These are phyloP conservation scores for Chalciporus piperatus DNA, from an alignment of 768 basidiomycete genomes.

Conservation along the genomic window DNA sequence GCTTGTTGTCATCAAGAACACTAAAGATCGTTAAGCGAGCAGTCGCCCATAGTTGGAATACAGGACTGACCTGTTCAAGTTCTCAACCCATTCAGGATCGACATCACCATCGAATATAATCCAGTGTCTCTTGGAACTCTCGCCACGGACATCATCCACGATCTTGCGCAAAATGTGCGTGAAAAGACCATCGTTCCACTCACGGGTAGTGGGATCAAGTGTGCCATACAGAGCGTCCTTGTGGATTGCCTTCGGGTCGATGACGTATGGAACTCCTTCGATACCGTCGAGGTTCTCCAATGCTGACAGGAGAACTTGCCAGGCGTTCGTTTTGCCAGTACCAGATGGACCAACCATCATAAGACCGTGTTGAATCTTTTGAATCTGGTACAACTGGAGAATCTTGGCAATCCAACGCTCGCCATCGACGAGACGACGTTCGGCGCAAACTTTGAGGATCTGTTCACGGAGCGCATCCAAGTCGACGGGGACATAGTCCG, in stretches of 20 bases:
- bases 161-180: slow-evolving; percentile 97
- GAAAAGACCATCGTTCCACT: slow-evolving; percentile 99
- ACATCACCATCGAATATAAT: slow-evolving; percentile 99
- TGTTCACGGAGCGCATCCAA: slow-evolving; percentile 81
- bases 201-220: slow-evolving; percentile 92
- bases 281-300: slow-evolving; percentile 87
- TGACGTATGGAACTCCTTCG: slow-evolving; percentile 93
- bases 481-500: slow-evolving; percentile 87
- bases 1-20: slow-evolving; percentile 97
- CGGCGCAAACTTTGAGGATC: slow-evolving; percentile 82
- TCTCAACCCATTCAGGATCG: slow-evolving; percentile 99
- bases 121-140: slow-evolving; percentile 96
- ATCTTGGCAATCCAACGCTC: slow-evolving; percentile 95
- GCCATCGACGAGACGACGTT: slow-evolving; percentile 81
- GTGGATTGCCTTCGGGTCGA: slow-evolving; percentile 98
- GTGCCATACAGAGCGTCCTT: slow-evolving; percentile 98
- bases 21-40: slow-evolving; percentile 40
- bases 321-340: slow-evolving; percentile 94
- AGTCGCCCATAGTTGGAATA: not conserved
- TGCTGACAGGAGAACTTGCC: slow-evolving; percentile 90
- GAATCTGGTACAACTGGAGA: slow-evolving; percentile 96
- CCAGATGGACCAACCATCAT: slow-evolving; percentile 99
- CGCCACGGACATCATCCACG: slow-evolving; percentile 97
- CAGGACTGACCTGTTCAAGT: slow-evolving; percentile 83
- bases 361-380: slow-evolving; percentile 98